A percentile compares a stretch with the other conserved stretches of the same genome.
phyloP scores from a whole-genome alignment of 257 asterid genomes.

The Solanum gracilifrons region DNA sequence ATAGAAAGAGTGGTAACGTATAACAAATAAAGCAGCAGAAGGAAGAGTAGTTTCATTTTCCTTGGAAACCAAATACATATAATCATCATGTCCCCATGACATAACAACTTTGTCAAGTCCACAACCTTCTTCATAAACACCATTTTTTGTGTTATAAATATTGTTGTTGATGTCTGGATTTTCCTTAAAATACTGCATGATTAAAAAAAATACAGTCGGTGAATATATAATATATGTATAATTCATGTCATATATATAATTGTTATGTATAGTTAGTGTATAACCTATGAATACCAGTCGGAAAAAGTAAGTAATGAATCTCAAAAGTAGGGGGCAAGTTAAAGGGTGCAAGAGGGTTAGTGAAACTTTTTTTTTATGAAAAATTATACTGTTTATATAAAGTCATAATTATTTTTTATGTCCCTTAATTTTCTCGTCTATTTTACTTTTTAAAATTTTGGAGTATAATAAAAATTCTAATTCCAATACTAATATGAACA shows the following conservation, averaged over 20 bases:
- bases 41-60: conserved; percentile 31
- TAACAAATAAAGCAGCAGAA: conserved; percentile 42
- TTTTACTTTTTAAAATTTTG: neutral
- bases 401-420: neutral
- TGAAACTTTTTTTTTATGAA: neutral
- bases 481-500: neutral
- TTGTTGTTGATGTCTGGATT: conserved; percentile 18
- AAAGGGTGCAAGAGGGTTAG: neutral
- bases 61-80: conserved; percentile 16
- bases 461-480: neutral
- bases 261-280: neutral
- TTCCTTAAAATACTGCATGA: conserved; percentile 12
- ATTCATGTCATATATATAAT: neutral
- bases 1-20: conserved; percentile 49
- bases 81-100: conserved; percentile 43
- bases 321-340: neutral
- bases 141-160: conserved; percentile 7
- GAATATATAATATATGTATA: neutral
- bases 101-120: conserved; percentile 25
- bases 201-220: neutral
- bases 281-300: neutral
- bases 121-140: conserved; percentile 16
- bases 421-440: neutral
- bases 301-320: neutral
- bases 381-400: neutral